These are phyloP conservation scores for Chondrus crispus DNA, from an alignment of 23 red algal species.

Conservation along the genomic window DNA sequence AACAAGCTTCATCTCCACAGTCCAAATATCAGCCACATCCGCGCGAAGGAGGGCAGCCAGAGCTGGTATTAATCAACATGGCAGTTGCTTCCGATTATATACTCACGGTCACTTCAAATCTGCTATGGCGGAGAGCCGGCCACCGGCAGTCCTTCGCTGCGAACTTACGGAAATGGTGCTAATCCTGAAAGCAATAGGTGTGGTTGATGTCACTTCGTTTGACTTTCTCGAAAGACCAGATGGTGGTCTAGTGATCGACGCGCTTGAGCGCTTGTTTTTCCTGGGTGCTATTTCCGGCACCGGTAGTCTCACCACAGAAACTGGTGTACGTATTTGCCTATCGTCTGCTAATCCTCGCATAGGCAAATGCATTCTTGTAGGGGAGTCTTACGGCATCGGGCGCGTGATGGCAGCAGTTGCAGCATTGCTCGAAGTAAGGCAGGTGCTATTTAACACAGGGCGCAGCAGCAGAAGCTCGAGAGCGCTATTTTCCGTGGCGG, in stretches of 20 bases:
- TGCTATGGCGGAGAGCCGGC: neutral
- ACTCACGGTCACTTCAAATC: neutral
- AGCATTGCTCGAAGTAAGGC: neutral
- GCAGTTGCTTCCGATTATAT: neutral
- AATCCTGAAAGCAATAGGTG: neutral
- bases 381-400: neutral
- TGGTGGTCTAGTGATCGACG: neutral
- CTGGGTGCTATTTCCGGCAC: neutral
- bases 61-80: neutral
- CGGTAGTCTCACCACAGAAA: neutral
- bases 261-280: neutral
- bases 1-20: neutral
- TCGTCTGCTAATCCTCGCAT: neutral
- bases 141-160: neutral
- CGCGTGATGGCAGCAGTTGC: neutral
- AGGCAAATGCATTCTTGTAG: neutral
- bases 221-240: neutral
- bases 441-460: neutral
- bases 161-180: neutral
- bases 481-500: neutral
- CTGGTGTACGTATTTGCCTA: neutral
- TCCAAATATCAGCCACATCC: neutral
- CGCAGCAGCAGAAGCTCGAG: neutral
- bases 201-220: neutral
- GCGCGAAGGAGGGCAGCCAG: neutral